Conservation (phyloP, 192 early-diverging fungal genomes). For the Backusella sp. region DNA sequence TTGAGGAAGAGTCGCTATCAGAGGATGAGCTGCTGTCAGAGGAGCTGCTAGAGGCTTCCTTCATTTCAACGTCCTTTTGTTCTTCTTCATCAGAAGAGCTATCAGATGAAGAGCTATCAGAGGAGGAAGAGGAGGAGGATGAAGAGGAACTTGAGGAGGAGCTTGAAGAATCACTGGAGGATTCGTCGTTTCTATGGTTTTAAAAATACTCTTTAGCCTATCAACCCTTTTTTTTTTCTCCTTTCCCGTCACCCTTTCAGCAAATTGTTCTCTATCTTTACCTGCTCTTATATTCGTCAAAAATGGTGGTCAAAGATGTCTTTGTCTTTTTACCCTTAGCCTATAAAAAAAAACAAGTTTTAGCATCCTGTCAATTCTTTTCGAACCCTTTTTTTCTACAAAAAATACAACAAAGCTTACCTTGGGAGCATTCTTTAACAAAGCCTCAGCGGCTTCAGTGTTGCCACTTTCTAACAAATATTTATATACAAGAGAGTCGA, state of each 20-base stretch:
- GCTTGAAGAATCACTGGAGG: slow-evolving; percentile 1
- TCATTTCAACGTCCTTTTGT: slow-evolving; percentile 9
- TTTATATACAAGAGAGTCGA: slow-evolving; percentile 31
- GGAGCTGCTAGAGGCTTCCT: slow-evolving; percentile 22
- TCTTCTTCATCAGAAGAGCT: slow-evolving; percentile 28
- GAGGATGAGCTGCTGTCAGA: slow-evolving; percentile 16
- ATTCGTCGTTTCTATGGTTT: neutral
- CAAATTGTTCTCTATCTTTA: neutral
- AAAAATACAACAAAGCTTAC: slow-evolving; percentile 12
- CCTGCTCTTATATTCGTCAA: slow-evolving; percentile 18
- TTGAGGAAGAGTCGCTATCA: slow-evolving; percentile 4
- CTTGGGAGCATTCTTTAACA: slow-evolving; percentile 22
- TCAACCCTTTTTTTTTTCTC: neutral
- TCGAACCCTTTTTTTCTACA: neutral
- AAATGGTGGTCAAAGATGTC: slow-evolving; percentile 2
- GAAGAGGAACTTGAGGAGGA: slow-evolving; percentile 5
- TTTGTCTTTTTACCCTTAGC: slow-evolving; percentile 8
- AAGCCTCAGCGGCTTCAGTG: slow-evolving; percentile 24
- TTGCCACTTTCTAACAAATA: slow-evolving; percentile 25
- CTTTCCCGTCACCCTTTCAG: neutral
- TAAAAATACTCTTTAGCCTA: neutral
- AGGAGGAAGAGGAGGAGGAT: neutral
- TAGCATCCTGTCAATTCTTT: neutral
- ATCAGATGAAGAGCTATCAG: slow-evolving; percentile 14
- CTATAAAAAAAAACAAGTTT: neutral